Conservation (phyloP, 1,284 basidiomycete genomes). For the Bjerkandera adusta region DNA sequence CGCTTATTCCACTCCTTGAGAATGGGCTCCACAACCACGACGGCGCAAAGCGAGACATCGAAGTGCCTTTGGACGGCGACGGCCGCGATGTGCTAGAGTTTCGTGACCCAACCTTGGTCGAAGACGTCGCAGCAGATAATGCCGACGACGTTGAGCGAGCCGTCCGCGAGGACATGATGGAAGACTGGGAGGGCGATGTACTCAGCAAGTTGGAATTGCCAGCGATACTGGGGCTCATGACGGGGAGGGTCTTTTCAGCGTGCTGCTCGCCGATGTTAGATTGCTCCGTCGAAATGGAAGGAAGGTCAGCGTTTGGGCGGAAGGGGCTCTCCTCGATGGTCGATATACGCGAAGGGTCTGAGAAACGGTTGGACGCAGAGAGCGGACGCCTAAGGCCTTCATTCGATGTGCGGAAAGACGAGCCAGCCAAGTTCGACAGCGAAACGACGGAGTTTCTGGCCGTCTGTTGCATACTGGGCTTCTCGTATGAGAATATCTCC, state of each 20-base stretch:
- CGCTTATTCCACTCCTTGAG: conserved; percentile 50
- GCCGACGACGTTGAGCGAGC: conserved; percentile 31
- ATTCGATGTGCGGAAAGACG: neutral
- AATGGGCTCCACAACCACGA: conserved; percentile 78
- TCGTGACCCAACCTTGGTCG: conserved; percentile 23
- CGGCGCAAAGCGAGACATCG: conserved; percentile 59
- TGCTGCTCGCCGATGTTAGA: neutral
- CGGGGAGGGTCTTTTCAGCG: neutral
- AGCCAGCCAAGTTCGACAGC: conserved; percentile 4
- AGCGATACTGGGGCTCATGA: conserved; percentile 16
- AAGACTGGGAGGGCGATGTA: conserved; percentile 72
- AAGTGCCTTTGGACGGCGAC: conserved; percentile 25
- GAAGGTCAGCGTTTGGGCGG: conserved; percentile 25
- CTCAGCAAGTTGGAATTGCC: conserved; percentile 32
- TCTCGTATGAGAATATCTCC: conserved; percentile 57
- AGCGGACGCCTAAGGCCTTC: conserved; percentile 34
- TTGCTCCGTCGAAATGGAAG: conserved; percentile 30
- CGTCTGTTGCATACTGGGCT: neutral
- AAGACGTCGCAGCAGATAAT: conserved; percentile 30
- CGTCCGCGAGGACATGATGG: conserved; percentile 55
- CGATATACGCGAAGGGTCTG: conserved; percentile 42
- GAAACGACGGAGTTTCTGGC: conserved; percentile 25
- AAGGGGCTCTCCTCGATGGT: conserved; percentile 69
- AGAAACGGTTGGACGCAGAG: conserved; percentile 45
- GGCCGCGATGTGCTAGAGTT: conserved; percentile 34